Percentiles rank a stretch among this genome's conserved stretches.
Conservation (phyloP, 1,284 basidiomycete genomes). For the Schizophyllum amplum region DNA sequence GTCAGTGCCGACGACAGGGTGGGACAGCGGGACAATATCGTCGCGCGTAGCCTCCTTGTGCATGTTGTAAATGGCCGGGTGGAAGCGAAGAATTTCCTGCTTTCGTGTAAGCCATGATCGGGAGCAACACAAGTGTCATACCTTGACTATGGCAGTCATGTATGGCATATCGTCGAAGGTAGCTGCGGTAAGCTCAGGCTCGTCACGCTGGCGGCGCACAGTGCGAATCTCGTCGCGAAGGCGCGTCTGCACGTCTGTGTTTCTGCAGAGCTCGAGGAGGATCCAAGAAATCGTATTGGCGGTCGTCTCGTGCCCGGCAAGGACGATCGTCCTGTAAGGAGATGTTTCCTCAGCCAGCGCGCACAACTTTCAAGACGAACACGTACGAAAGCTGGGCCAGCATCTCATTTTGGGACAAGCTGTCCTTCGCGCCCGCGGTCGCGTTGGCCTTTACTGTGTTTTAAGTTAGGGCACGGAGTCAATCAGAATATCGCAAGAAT, state of each 20-base stretch:
- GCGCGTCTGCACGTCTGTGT: constrained; percentile 28
- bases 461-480: too few relatives aligned
- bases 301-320: constrained; percentile 41
- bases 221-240: constrained; percentile 33
- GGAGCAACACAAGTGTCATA: constrained; percentile 11
- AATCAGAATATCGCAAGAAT: too few relatives aligned
- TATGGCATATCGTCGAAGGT: constrained; percentile 49
- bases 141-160: constrained; percentile 44
- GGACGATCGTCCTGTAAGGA: constrained; percentile 27
- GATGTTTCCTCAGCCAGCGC: not conserved
- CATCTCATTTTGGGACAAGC: constrained; percentile 43
- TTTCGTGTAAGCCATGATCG: not conserved
- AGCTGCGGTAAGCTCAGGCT: constrained; percentile 29
- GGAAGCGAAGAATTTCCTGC: constrained; percentile 32
- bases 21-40: constrained; percentile 6
- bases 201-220: constrained; percentile 28
- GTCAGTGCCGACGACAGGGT: constrained; percentile 1
- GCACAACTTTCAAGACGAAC: not conserved
- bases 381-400: too few relatives aligned
- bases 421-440: constrained; percentile 32
- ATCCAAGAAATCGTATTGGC: constrained; percentile 33
- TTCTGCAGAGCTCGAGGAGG: constrained; percentile 32
- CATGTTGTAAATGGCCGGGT: constrained; percentile 25
- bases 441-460: constrained; percentile 45
- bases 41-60: constrained; percentile 19